phyloP scores from a whole-genome alignment of 768 basidiomycete genomes.

The Mycena venus region DNA sequence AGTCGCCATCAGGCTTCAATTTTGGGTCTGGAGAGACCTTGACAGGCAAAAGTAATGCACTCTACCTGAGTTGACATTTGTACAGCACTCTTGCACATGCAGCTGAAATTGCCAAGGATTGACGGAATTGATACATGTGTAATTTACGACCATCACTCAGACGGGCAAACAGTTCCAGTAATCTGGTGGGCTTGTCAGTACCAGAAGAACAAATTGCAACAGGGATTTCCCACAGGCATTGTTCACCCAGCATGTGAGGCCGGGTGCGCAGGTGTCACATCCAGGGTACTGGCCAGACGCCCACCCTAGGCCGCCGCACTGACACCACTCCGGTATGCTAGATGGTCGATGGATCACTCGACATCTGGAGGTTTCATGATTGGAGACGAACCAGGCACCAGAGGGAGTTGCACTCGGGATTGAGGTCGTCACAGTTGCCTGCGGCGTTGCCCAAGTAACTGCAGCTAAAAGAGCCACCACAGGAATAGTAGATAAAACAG shows the following conservation, averaged over 20 bases:
- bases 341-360: slow-evolving; percentile 10
- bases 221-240: neutral
- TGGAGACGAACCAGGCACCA: slow-evolving; percentile 9
- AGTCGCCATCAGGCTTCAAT: too few species aligned
- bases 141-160: slow-evolving; percentile 1
- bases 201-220: slow-evolving; percentile 6
- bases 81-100: slow-evolving; percentile 1
- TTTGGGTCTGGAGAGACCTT: too few species aligned
- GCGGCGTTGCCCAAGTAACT: slow-evolving; percentile 10
- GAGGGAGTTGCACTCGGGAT: slow-evolving; percentile 9
- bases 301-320: slow-evolving; percentile 3
- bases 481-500: slow-evolving; percentile 8
- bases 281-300: neutral
- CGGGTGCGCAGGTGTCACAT: slow-evolving; percentile 5
- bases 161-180: slow-evolving; percentile 1
- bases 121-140: slow-evolving; percentile 10
- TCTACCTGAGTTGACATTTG: neutral
- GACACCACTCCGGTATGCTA: slow-evolving; percentile 12
- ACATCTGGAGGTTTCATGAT: slow-evolving; percentile 5
- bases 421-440: slow-evolving; percentile 7
- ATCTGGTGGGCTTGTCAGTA: slow-evolving; percentile 5
- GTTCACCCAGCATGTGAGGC: neutral
- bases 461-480: slow-evolving; percentile 9
- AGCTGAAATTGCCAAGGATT: slow-evolving; percentile 7
- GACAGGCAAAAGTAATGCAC: too few species aligned